phyloP scores from a whole-genome alignment of 1,284 basidiomycete genomes.

The Rhodotorula sp. region DNA sequence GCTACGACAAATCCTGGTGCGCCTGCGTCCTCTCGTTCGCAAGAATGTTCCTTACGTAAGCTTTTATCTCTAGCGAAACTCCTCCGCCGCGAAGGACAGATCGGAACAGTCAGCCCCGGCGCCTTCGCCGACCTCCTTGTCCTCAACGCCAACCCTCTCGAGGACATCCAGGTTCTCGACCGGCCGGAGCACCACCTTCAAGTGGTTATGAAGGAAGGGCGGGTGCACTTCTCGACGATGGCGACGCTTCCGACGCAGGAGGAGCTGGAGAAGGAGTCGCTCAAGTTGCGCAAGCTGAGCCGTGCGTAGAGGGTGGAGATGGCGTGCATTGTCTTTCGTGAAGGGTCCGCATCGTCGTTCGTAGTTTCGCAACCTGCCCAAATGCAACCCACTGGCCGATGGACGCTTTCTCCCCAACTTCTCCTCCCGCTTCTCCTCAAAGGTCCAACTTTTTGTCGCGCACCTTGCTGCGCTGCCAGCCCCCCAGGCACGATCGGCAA shows the following conservation, averaged over 20 bases:
- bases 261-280: conserved; percentile 8
- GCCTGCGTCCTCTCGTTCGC: background rate
- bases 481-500: too few species aligned
- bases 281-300: conserved; percentile 6
- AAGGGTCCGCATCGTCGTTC: too few species aligned
- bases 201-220: conserved; percentile 52
- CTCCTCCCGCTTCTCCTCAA: background rate
- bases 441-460: background rate
- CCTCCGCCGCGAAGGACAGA: conserved; percentile 49
- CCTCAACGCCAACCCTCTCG: conserved; percentile 54
- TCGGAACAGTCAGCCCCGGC: conserved; percentile 51
- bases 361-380: too few species aligned
- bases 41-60: background rate
- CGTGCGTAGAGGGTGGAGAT: background rate
- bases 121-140: conserved; percentile 55
- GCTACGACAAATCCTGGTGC: conserved; percentile 54
- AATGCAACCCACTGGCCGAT: background rate
- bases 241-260: conserved; percentile 18
- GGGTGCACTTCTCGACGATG: conserved; percentile 49
- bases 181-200: conserved; percentile 51
- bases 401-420: background rate
- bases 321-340: too few species aligned
- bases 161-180: conserved; percentile 55
- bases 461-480: too few species aligned
- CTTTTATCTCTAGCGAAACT: conserved; percentile 45